A percentile compares a stretch with the other conserved stretches of the same genome.
Evolutionary conservation across 1,284 basidiomycete genomes (phyloP).

Genomic region (Mycena citricolor): DNA sequence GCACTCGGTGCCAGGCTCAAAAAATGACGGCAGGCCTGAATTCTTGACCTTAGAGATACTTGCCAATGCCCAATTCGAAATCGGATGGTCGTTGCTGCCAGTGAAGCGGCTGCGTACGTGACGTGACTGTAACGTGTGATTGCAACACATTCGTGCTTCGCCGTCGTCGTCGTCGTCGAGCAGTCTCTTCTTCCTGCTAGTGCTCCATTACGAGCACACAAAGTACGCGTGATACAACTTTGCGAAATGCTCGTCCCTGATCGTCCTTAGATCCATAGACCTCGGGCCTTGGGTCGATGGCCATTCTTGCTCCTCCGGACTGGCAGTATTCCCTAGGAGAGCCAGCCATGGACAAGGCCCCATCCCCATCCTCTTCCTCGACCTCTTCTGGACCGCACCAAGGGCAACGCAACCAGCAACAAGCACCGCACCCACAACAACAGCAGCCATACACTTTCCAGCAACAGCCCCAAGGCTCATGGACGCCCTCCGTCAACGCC

Average conservation of each 20-base stretch:
- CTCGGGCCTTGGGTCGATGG: slow-evolving; percentile 62
- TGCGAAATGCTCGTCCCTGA: too few relatives aligned
- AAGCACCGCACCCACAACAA: slow-evolving; percentile 39
- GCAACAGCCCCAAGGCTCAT: slow-evolving; percentile 56
- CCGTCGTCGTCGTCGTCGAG: not conserved
- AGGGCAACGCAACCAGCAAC: slow-evolving; percentile 31
- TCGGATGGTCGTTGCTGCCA: too few relatives aligned
- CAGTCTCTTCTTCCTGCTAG: not conserved
- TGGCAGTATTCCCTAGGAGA: slow-evolving; percentile 64
- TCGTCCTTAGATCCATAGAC: too few relatives aligned
- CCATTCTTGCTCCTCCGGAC: slow-evolving; percentile 71
- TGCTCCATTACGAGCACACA: not conserved
- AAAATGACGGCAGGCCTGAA: too few relatives aligned
- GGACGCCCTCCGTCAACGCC: slow-evolving; percentile 61
- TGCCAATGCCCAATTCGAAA: too few relatives aligned
- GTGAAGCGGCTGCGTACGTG: not conserved
- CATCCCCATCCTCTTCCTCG: slow-evolving; percentile 58
- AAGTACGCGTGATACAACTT: slow-evolving; percentile 1
- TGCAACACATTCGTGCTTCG: slow-evolving; percentile 1
- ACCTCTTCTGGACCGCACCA: slow-evolving; percentile 40
- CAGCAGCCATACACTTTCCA: slow-evolving; percentile 40
- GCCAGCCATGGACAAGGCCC: slow-evolving; percentile 56
- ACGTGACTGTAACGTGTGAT: not conserved
- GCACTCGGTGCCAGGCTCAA: too few relatives aligned
- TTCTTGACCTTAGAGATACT: too few relatives aligned